These are phyloP conservation scores for Dictyostelium capitatum DNA, from an alignment of 78 protist genomes.

Conservation along the genomic window DNA sequence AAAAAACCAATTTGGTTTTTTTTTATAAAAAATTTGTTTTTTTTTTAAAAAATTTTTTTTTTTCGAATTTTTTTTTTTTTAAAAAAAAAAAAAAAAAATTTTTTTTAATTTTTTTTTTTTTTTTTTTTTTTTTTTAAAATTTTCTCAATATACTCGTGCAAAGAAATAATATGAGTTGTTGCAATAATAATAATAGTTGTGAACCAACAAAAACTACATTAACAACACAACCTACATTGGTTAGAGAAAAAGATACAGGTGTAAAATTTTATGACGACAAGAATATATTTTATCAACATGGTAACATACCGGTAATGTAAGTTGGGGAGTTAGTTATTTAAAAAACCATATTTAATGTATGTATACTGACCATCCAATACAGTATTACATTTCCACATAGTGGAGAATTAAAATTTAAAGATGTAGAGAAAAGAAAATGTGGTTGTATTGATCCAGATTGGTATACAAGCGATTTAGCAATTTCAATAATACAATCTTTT, in stretches of 20 bases:
- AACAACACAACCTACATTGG: too few species aligned
- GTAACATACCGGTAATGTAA: constrained; percentile 63
- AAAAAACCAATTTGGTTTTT: too few species aligned
- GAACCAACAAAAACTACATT: background rate
- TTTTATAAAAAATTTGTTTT: too few species aligned
- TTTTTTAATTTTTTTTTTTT: background rate
- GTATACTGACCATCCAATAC: background rate
- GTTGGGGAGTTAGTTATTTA: background rate
- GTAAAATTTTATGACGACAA: constrained; percentile 27
- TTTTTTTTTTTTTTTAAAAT: background rate
- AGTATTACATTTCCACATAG: constrained; percentile 79
- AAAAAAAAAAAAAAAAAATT: background rate
- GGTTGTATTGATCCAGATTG: constrained; percentile 54
- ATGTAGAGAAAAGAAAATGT: constrained; percentile 24
- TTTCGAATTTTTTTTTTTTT: too few species aligned
- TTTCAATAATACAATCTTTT: constrained; percentile 26
- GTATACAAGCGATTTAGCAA: constrained; percentile 32
- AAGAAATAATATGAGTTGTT: background rate
- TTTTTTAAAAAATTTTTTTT: too few species aligned
- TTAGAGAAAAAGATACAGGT: background rate
- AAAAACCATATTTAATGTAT: background rate
- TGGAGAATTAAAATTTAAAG: constrained; percentile 25
- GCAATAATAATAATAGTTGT: background rate
- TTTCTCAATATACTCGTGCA: background rate
- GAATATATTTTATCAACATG: constrained; percentile 42